Base-by-base conservation (phyloP, 2,329 filamentous ascomycete species). In the Xylariomycetidae sp. region DNA sequence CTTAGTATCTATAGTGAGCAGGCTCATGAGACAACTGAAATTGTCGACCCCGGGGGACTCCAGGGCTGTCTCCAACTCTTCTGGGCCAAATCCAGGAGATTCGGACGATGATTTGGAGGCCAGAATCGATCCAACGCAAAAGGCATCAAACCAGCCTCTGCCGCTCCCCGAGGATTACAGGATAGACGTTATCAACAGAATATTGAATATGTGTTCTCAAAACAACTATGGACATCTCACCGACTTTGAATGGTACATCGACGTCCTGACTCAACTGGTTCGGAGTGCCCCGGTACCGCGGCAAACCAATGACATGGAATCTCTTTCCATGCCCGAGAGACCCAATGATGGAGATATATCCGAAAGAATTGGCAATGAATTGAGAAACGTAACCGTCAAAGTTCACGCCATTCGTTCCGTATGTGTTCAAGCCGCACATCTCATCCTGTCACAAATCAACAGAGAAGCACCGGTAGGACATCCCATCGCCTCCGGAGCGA, bases 221-320 rank as follows among this genome's bases (percentile, higher is more conserved):
- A 84, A 89, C 45, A 95, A 88, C 41, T 98, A 97, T 57, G 74
- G 76, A 25, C 87, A 88, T 52, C 70, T 98, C 30, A 67, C 74
- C 33, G 90, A 98, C 56, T 98, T 98, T 57, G 90, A 96, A 47
- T 98, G 92, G 92, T 97, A 97, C 58, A 84, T 97, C 45, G 86
- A 92, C 46, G 78, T 95, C 17, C 66, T 98, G 18, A 83, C 87
- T 5, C 88, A 95, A 54, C 73, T 98, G 11, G 79, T 96, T 25
- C 80, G 82, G 54, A 72, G 86, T 62, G 69, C 82, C 14, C 84
- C 67, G 0, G 48, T 66, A n/a, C 63, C 71, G 29, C 62, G 65
- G 25, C 51, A 53, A 6, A 48, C 52, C 6, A 53, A 53, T 5
- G 65, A 67, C 25, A 38, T 54, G 6, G 54, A 60, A 8, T 46